Conservation (phyloP, 768 basidiomycete species). For the Leccinum sublutescens region DNA sequence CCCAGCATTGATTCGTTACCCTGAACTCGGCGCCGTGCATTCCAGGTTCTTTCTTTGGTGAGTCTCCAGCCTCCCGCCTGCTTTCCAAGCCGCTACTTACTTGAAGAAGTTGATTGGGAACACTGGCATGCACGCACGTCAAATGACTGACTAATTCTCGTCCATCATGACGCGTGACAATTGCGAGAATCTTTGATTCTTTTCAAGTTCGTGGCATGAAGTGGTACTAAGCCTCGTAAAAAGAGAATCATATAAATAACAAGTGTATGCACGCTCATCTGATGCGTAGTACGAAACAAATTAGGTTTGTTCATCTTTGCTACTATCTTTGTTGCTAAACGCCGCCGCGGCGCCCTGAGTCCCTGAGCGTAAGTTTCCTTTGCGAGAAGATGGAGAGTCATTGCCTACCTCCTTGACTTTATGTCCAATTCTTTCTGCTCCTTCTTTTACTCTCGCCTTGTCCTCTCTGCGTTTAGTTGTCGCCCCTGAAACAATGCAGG, state of each 20-base stretch:
- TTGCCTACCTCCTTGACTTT: slow-evolving; percentile 13
- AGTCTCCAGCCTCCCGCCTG: not conserved
- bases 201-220: not conserved
- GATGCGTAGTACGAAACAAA: not conserved
- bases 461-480: slow-evolving; percentile 4
- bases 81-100: not conserved
- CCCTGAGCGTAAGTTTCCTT: not conserved
- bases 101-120: not conserved
- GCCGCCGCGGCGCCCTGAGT: slow-evolving; percentile 7
- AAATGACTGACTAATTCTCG: not conserved
- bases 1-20: not conserved
- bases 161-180: not conserved
- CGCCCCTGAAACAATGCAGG: not conserved
- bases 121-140: not conserved
- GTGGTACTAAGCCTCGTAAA: too few relatives aligned
- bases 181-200: not conserved
- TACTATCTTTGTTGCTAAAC: slow-evolving; percentile 17
- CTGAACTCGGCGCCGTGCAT: not conserved
- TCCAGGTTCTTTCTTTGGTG: not conserved
- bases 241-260: too few relatives aligned
- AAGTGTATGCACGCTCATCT: too few relatives aligned
- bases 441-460: slow-evolving; percentile 3
- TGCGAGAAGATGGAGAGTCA: not conserved
- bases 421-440: slow-evolving; percentile 5
- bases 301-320: slow-evolving; percentile 15